These are phyloP conservation scores for Teunomyces atbi DNA, from an alignment of 805 yeast species.

Conservation along the genomic window DNA sequence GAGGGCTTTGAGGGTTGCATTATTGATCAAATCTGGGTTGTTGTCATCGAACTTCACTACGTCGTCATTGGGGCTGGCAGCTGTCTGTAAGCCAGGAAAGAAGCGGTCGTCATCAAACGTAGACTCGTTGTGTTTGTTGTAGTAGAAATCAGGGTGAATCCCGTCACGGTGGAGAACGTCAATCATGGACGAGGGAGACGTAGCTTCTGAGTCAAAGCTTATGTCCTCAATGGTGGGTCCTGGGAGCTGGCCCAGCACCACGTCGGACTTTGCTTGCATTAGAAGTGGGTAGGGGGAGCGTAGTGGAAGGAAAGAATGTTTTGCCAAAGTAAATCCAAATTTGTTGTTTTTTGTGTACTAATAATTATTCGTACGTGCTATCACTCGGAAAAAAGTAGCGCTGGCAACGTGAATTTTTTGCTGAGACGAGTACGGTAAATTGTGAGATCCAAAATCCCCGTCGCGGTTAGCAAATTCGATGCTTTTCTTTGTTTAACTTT, in stretches of 20 bases:
- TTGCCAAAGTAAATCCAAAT: background rate
- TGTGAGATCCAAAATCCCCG: background rate
- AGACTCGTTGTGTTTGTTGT: constrained; percentile 37
- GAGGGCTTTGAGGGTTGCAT: constrained; percentile 44
- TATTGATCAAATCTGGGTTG: constrained; percentile 32
- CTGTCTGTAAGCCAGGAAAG: constrained; percentile 31
- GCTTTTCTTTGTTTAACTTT: background rate
- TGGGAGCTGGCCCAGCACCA: constrained; percentile 1
- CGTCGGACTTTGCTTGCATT: constrained; percentile 1
- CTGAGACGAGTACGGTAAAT: background rate
- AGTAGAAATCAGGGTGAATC: constrained; percentile 22
- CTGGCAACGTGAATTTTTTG: background rate
- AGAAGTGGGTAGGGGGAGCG: background rate
- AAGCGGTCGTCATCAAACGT: constrained; percentile 35
- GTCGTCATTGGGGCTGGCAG: constrained; percentile 14
- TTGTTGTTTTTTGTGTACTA: background rate
- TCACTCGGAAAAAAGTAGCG: background rate
- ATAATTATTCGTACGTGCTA: background rate
- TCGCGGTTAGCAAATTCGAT: background rate
- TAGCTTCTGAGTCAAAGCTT: background rate
- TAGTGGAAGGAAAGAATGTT: background rate
- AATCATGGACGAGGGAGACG: background rate
- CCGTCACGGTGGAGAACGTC: background rate
- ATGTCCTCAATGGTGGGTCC: background rate
- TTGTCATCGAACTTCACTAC: constrained; percentile 35